Evolutionary conservation across 1,284 basidiomycete genomes (phyloP).

Genomic region (Ganoderma leucocontextum): DNA sequence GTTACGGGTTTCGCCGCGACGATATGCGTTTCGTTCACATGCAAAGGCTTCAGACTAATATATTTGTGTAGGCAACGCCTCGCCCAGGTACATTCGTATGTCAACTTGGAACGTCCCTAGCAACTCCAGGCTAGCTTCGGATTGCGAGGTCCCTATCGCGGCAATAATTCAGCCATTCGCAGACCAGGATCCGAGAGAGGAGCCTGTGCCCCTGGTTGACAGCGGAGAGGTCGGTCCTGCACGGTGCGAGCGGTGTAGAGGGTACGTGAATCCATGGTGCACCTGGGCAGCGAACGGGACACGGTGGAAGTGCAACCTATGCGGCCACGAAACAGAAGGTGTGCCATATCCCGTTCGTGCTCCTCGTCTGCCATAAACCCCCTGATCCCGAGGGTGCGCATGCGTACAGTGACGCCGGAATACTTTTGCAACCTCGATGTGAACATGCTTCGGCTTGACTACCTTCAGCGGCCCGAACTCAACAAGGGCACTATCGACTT

Average conservation of each 20-base stretch:
- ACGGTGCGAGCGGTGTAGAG: constrained; percentile 88
- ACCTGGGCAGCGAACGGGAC: constrained; percentile 87
- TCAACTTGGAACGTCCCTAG: constrained; percentile 82
- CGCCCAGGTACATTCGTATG: constrained; percentile 71
- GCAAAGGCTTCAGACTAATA: no score
- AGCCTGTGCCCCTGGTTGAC: constrained; percentile 82
- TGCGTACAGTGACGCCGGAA: constrained; percentile 69
- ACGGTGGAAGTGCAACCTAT: constrained; percentile 95
- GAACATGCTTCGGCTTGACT: constrained; percentile 85
- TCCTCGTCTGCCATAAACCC: not conserved
- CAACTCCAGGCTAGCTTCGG: constrained; percentile 81
- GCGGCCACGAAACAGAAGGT: constrained; percentile 86
- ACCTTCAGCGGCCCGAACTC: constrained; percentile 86
- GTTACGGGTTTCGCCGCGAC: no score
- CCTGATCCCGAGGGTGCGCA: constrained; percentile 1
- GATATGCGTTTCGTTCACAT: not conserved
- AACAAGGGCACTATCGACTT: constrained; percentile 95
- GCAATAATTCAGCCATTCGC: constrained; percentile 94
- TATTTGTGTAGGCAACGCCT: constrained; percentile 63
- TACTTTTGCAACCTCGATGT: constrained; percentile 92
- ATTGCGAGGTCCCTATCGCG: constrained; percentile 87
- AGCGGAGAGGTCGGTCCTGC: constrained; percentile 78
- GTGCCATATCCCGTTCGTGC: constrained; percentile 32
- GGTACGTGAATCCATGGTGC: constrained; percentile 97
- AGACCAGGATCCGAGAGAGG: constrained; percentile 82